These are phyloP conservation scores for Conidiobolus coronatus DNA, from an alignment of 371 early-diverging fungal species.

Conservation along the genomic window DNA sequence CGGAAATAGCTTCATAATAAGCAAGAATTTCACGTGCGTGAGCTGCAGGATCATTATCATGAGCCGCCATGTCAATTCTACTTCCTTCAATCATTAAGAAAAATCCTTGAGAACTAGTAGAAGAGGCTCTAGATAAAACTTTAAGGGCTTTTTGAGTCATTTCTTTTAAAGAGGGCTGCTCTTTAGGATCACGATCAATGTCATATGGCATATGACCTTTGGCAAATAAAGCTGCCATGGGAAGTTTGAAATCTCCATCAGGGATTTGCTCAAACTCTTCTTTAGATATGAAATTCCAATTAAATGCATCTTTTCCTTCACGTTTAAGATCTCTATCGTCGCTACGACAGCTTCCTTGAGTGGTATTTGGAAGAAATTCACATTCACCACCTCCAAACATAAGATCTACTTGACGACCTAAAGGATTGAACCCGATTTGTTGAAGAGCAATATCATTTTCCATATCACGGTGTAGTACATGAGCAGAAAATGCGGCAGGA, in stretches of 20 bases:
- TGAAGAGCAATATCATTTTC: conserved; percentile 71
- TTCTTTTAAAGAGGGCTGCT: conserved; percentile 60
- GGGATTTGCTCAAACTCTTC: conserved; percentile 30
- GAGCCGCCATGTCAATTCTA: conserved; percentile 66
- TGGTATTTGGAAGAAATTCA: conserved; percentile 43
- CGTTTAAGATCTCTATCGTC: conserved; percentile 39
- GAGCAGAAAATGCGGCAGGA: conserved; percentile 56
- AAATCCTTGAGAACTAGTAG: conserved; percentile 37
- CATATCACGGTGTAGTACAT: conserved; percentile 45
- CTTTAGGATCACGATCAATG: conserved; percentile 44
- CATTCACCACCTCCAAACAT: conserved; percentile 84
- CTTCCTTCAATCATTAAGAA: conserved; percentile 92
- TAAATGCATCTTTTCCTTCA: conserved; percentile 15
- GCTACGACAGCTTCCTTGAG: conserved; percentile 29
- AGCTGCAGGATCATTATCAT: conserved; percentile 70
- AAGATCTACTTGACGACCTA: conserved; percentile 63
- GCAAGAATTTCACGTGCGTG: conserved; percentile 77
- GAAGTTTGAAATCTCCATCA: conserved; percentile 18
- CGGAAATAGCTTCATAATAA: conserved; percentile 52
- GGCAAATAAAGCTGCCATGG: conserved; percentile 54
- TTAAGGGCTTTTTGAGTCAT: conserved; percentile 62
- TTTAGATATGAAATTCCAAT: conserved; percentile 29
- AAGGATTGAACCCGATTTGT: conserved; percentile 58
- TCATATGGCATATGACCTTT: conserved; percentile 67
- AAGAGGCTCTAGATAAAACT: conserved; percentile 21